Base-by-base conservation (phyloP, 208 protist species). In the Porcisia deanei region DNA sequence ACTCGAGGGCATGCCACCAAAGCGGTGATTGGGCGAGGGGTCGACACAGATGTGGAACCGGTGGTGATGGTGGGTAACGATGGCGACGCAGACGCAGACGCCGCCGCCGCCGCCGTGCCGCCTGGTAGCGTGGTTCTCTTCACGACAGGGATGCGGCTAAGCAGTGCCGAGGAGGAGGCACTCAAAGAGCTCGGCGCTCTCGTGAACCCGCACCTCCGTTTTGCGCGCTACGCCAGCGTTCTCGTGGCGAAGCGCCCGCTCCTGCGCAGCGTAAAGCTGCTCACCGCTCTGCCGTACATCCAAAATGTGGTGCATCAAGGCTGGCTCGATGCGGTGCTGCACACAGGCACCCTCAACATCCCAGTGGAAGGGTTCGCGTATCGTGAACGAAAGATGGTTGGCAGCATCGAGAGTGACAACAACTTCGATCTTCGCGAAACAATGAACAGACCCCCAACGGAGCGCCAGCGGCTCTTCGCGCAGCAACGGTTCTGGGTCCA, bases 231-330 rank as follows among this genome's bases (percentile, higher is more conserved):
- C 55, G 89, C 86, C 2, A 71, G 53, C 9, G 20, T 89, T 18
- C 79, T 96, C 16, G 88, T 94, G 3, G 86, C 83, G 61, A 71
- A 86, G 45, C 71, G 65, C 14, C 88, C 85, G 53, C 86, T 96
- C n/a, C 73, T 85, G 71, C 85, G 91, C 41, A 96, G 91, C 49
- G 81, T 96, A 30, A 96, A 96, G 73, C 80, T 96, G 61, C 80
- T 96, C 41, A 91, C 89, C 0, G 88, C 88, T 30, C 75, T 94
- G 45, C 89, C 89, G 1, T 91, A 79, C 53, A 79, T 94, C 9
- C 30, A 85, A 3, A 60, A 79, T 18, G 52, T 96, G 1, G 89
- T 93, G 69, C 53, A 87, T 8, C 54, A 75, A 16, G 58, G 69
- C 9, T 96, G 91, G 89, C 81, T 96, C 34, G 63, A 88, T 55